Base-by-base conservation (phyloP, 768 basidiomycete genomes). In the Tulasnella sp. region DNA sequence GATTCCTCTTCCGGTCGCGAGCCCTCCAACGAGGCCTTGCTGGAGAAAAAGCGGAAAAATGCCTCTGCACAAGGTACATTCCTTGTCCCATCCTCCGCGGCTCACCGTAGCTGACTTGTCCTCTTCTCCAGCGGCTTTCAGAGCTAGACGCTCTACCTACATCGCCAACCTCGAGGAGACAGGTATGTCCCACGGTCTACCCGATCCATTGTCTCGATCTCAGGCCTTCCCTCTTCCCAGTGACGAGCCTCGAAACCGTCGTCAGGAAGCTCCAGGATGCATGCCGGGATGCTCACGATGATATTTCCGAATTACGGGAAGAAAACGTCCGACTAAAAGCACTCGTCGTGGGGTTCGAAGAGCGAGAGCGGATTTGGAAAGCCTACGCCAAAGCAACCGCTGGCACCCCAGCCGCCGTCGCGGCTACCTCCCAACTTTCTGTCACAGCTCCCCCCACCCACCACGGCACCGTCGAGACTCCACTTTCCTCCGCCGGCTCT, bases 61-160 rank as follows among this genome's bases (percentile, higher is more conserved):
- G 87, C 87, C 34, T 84, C 88, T 66, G 87, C 87, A 2, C 87
- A 90, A 70, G 86, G 87, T 53, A 85, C 86, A 59, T 89, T 88
- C 49, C 75, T 83, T 48, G 72, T 85, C 62, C 52, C 35, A n/a
- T 17, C n/a, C 34, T 31, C 23, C 21, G 42, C 19, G n/a, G 40
- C 27, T 49, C 8, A 49, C 57, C 49, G 41, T 52, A 31, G n/a
- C 57, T 61, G 32, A 59, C 59, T 35, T 4, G 2, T 27, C 7
- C 19, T 2, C 6, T 35, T 3, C 29, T 27, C 29, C 34, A 57
- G 60, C 60, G 41, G 61, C 61, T 9, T 62, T 62, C 37, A 25
- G 61, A 15, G 54, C 43, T 11, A 67, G 66, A 64, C 77, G 87
- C 62, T 85, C 84, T 48, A 88, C 86, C 69, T 90, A 90, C 68